A percentile compares a stretch with the other conserved stretches of the same genome.
Conservation (phyloP, 192 early-diverging fungal genomes). For the Coemansia sp. region DNA sequence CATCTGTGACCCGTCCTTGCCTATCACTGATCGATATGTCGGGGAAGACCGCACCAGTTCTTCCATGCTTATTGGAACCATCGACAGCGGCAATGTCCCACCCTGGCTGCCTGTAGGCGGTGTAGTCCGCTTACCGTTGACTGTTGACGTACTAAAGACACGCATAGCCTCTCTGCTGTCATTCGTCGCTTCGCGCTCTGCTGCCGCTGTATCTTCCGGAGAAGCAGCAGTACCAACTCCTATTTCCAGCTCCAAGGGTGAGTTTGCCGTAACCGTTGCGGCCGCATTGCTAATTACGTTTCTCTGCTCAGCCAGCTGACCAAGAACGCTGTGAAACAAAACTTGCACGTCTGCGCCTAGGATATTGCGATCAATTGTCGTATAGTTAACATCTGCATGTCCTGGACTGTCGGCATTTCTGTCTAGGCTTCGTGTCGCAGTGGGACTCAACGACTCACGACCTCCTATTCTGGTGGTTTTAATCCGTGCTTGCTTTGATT, state of each 20-base stretch:
- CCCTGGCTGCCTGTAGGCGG: neutral
- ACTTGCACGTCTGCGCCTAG: slow-evolving; percentile 48
- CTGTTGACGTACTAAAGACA: neutral
- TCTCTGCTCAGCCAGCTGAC: slow-evolving; percentile 49
- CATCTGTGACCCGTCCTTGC: slow-evolving; percentile 25
- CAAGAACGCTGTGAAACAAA: slow-evolving; percentile 48
- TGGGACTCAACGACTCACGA: slow-evolving; percentile 43
- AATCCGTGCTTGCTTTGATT: slow-evolving; percentile 27
- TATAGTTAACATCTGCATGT: slow-evolving; percentile 25
- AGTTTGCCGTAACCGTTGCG: slow-evolving; percentile 8
- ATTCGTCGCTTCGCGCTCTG: neutral
- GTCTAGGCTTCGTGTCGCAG: slow-evolving; percentile 15
- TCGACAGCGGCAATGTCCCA: slow-evolving; percentile 6
- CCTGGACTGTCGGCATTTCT: slow-evolving; percentile 17
- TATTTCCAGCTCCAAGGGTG: neutral
- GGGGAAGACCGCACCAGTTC: slow-evolving; percentile 11
- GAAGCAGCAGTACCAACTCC: neutral
- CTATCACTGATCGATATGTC: slow-evolving; percentile 18
- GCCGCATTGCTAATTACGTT: slow-evolving; percentile 25
- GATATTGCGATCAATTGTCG: slow-evolving; percentile 39
- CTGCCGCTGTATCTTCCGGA: neutral
- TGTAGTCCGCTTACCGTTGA: neutral
- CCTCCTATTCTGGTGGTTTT: slow-evolving; percentile 15
- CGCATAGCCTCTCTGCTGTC: neutral
- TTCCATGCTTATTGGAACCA: slow-evolving; percentile 14